Base-by-base conservation (phyloP, 2,329 filamentous ascomycete species). In the Elsinoe necatrix region DNA sequence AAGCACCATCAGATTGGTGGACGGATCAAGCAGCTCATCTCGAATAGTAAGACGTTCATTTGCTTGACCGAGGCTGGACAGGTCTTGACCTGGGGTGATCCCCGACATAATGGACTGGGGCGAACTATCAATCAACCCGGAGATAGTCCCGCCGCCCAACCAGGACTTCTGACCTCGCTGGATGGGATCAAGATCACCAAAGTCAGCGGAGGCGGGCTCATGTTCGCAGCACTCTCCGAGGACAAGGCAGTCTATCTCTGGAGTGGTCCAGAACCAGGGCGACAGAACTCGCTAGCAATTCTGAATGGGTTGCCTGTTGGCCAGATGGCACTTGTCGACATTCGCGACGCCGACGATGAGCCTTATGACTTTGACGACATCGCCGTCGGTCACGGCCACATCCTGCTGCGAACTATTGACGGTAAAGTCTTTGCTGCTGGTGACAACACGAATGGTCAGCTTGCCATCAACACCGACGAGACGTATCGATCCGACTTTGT, bases 181-280 rank as follows among this genome's bases (percentile, higher is more conserved):
- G 66, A 67, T 4, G 75, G 78, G 56, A 70, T 85, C 45, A 71
- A 74, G 11, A 75, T 86, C 50, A 70, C 63, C 27, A 80, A 79
- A 62, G 69, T 87, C 23, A 74, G 68, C 7, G 65, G 66, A 6
- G 77, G 77, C 1, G 82, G 83, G 0, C 84, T 83, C 63, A 68
- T 77, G 2, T 69, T 79, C 1, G 80, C 79, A 2, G 82, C 82
- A 0, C 62, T 86, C 42, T 85, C 81, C 0, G 69, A 74, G 9
- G 79, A 78, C 1, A 73, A 77, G 29, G 79, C 81, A 57, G 66
- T 85, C 1, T 87, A 86, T 63, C 65, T 79, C 21, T 87, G 83
- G 83, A 83, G 84, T 5, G 57, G 60, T n/a, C 52, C 25, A 6
- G 62, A 56, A 21, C 65, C 66, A 8, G 66, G 64, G 1, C 55